Conservation (phyloP, 495 filamentous ascomycete genomes). For the Parathielavia hyrcaniae region DNA sequence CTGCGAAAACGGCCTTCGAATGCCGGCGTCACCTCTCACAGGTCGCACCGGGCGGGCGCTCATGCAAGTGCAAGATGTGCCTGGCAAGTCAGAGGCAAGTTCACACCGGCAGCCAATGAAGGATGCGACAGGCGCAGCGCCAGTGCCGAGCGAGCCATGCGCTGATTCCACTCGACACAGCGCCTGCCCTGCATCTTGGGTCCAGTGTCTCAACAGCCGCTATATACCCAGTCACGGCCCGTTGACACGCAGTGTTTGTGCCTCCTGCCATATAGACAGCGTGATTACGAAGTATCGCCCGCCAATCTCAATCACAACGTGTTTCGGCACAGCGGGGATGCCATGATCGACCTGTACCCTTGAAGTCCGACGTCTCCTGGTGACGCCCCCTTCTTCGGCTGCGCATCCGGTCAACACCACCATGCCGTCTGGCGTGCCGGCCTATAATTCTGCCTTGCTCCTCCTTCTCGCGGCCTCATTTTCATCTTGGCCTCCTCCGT, state of each 20-base stretch:
- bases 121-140: slow-evolving; percentile 19
- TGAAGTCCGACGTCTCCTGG: slow-evolving; percentile 20
- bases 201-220: slow-evolving; percentile 47
- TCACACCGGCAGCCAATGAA: slow-evolving; percentile 29
- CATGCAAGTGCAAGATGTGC: slow-evolving; percentile 34
- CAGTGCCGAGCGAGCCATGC: slow-evolving; percentile 16
- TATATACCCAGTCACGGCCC: slow-evolving; percentile 43
- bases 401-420: slow-evolving; percentile 22
- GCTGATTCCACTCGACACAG: slow-evolving; percentile 23
- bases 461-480: slow-evolving; percentile 32
- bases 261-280: slow-evolving; percentile 25
- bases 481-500: slow-evolving; percentile 30
- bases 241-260: slow-evolving; percentile 15
- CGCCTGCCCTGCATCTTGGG: slow-evolving; percentile 25
- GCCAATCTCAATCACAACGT: slow-evolving; percentile 40
- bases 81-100: slow-evolving; percentile 38
- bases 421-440: slow-evolving; percentile 28
- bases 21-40: slow-evolving; percentile 10
- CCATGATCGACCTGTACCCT: slow-evolving; percentile 33
- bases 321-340: slow-evolving; percentile 44
- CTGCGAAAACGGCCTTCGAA: slow-evolving; percentile 17
- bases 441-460: slow-evolving; percentile 31
- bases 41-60: slow-evolving; percentile 26
- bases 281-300: slow-evolving; percentile 31
- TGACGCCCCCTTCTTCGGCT: slow-evolving; percentile 14